phyloP scores from a whole-genome alignment of 2,329 filamentous ascomycete species.

The Epichloe sp. region DNA sequence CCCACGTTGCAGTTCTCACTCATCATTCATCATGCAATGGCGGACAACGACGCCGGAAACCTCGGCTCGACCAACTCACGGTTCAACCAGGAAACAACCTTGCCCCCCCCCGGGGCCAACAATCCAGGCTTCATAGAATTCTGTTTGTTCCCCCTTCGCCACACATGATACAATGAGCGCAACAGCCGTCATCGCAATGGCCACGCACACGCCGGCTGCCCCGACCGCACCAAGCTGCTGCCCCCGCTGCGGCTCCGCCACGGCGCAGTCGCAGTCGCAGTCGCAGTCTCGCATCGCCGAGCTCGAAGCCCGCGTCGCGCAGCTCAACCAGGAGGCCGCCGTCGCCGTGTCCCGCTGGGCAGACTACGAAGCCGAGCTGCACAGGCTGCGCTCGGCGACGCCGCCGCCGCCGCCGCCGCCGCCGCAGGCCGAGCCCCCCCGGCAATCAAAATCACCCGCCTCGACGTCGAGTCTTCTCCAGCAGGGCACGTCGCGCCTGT shows the following conservation, averaged over 20 bases:
- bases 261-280: conserved; percentile 28
- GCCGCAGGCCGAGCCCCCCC: not conserved
- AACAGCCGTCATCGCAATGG: conserved; percentile 20
- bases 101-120: too few relatives aligned
- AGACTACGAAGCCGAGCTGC: conserved; percentile 70
- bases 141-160: not conserved
- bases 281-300: conserved; percentile 47
- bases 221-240: conserved; percentile 25
- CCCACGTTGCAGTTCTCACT: too few relatives aligned
- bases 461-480: conserved; percentile 32
- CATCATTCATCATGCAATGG: too few relatives aligned
- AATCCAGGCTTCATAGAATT: too few relatives aligned
- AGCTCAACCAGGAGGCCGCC: conserved; percentile 58
- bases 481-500: conserved; percentile 28
- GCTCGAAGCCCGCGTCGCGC: conserved; percentile 55
- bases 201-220: conserved; percentile 9
- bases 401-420: not conserved
- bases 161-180: conserved; percentile 10
- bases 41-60: too few relatives aligned
- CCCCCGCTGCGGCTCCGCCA: conserved; percentile 34
- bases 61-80: too few relatives aligned
- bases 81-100: too few relatives aligned
- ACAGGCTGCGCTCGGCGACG: conserved; percentile 35
- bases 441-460: conserved; percentile 10
- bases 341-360: conserved; percentile 53